Evolutionary conservation across 2,329 filamentous ascomycete species (phyloP), one percentile per base, ranked within the genome.

Genomic region (Didymella glomerata): DNA sequence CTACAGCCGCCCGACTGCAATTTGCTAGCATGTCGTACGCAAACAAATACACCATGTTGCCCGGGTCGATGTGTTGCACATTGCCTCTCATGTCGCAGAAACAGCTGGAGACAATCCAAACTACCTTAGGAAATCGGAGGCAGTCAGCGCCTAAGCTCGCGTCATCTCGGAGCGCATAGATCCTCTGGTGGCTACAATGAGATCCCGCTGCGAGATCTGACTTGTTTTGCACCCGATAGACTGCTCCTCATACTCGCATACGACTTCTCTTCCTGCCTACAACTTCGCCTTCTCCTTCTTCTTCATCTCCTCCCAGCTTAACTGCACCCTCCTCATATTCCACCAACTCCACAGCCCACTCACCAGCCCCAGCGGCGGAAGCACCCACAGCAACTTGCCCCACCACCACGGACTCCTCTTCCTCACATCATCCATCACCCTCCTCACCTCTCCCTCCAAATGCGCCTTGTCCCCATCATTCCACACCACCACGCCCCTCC

Each of bases 391-490:
- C 60, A 90, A 57, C 85, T 86, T 90, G n/a, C 87, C 87, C 94
- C 95, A 98, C 92, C 92, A 96, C 62, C 80, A 78, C 7, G 92
- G 91, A 75, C 90, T 95, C 18, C 79, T 78, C 45, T 71, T 80
- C 69, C 82, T 83, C 36, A 97, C 79, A 60, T 84, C 83, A 4
- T 69, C 72, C 80, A 98, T 87, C 8, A 88, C 90, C 59, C 79
- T 81, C 50, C 84, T 82, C 11, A 98, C 80, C 75, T 92, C 87
- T 49, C 72, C 77, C 77, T 86, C 84, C 71, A 99, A 76, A 62
- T 92, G 86, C 34, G 87, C 88, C 71, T 83, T 88, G 46, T 86
- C 87, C 2, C 86, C 86, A 78, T 98, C 94, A 79, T 99, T 99
- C 91, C 91, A 95, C 24, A 99, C 84, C 32, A 97, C 92, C 3